Evolutionary conservation across 306 rosid genomes (phyloP).

Genomic region (Vicia sativa): DNA sequence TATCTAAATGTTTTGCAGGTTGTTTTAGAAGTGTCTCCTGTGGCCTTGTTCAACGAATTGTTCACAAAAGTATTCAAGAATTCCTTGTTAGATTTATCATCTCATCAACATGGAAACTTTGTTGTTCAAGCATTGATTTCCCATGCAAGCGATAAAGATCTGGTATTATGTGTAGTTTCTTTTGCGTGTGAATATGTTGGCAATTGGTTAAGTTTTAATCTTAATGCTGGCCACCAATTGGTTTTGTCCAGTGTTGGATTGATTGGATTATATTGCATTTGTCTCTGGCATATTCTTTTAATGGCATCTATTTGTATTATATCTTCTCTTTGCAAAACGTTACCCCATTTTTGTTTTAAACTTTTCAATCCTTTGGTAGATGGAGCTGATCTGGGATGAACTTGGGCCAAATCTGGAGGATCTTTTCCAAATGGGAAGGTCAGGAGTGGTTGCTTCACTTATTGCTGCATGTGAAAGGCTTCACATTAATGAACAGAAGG

Average conservation of each 20-base stretch:
- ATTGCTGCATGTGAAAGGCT: constrained; percentile 85
- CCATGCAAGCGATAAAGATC: constrained; percentile 53
- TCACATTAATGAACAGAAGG: constrained; percentile 74
- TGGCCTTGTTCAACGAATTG: constrained; percentile 65
- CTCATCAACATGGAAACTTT: constrained; percentile 85
- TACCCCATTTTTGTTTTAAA: constrained; percentile 19
- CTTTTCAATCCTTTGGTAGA: constrained; percentile 48
- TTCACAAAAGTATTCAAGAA: constrained; percentile 65
- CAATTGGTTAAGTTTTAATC: constrained; percentile 15
- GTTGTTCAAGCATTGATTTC: constrained; percentile 91
- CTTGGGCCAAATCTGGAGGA: constrained; percentile 69
- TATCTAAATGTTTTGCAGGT: constrained; percentile 60
- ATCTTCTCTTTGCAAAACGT: constrained; percentile 12
- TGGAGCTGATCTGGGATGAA: constrained; percentile 86
- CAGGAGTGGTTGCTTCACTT: constrained; percentile 89
- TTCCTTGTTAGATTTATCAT: constrained; percentile 77
- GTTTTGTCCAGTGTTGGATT: constrained; percentile 15
- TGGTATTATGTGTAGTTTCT: constrained; percentile 51
- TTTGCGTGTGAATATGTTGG: constrained; percentile 10
- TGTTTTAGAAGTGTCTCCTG: constrained; percentile 93
- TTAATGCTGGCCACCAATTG: constrained; percentile 19
- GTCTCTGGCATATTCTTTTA: constrained; percentile 32
- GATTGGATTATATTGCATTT: constrained; percentile 23
- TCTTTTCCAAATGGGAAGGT: constrained; percentile 79
- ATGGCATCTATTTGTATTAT: constrained; percentile 14